Evolutionary conservation across 2,329 filamentous ascomycete species (phyloP).

Genomic region (Podosphaera fusca): DNA sequence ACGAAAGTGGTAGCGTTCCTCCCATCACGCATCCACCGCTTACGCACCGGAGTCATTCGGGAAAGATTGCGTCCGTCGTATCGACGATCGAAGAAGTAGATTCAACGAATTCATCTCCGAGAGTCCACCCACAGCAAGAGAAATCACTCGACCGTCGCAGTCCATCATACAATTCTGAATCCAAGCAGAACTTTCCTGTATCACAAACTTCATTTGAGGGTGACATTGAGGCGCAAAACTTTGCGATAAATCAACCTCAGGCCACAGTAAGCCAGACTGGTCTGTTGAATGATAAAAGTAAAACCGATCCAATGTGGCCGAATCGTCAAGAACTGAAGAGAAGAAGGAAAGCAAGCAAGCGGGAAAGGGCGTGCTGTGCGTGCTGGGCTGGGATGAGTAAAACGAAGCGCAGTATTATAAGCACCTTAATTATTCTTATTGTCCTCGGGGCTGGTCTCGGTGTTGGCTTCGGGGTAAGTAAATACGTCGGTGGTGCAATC

Average conservation of each 20-base stretch:
- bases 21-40: conserved; percentile 6
- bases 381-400: conserved; percentile 6
- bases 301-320: conserved; percentile 6
- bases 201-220: conserved; percentile 13
- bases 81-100: conserved; percentile 35
- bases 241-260: conserved; percentile 4
- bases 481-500: conserved; percentile 4
- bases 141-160: conserved; percentile 2
- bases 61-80: conserved; percentile 17
- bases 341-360: conserved; percentile 5
- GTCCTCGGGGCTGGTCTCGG: conserved; percentile 6
- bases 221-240: conserved; percentile 6
- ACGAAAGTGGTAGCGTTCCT: not conserved
- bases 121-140: conserved; percentile 3
- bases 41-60: conserved; percentile 4
- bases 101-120: conserved; percentile 5
- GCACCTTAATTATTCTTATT: conserved; percentile 4
- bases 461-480: conserved; percentile 6
- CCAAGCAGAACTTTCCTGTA: conserved; percentile 70
- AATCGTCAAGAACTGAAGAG: conserved; percentile 5
- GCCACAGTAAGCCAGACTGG: conserved; percentile 2
- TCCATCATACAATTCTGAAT: conserved; percentile 28
- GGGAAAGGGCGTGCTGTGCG: conserved; percentile 4
- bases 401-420: conserved; percentile 5
- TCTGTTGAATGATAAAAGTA: conserved; percentile 4